These are phyloP conservation scores for Spiraea crenata DNA, from an alignment of 331 rosid genomes.

Conservation along the genomic window DNA sequence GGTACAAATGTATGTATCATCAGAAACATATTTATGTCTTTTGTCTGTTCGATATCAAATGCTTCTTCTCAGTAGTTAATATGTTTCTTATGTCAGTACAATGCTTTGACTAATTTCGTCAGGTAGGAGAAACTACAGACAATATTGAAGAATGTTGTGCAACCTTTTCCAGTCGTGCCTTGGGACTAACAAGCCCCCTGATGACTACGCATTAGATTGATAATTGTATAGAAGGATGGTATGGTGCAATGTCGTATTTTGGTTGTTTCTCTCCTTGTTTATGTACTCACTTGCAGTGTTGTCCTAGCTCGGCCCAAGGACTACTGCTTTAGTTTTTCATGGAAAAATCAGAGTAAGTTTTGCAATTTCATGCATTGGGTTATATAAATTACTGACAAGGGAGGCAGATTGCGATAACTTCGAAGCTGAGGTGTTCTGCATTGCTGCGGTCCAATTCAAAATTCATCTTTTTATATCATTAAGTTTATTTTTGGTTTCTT, in stretches of 20 bases:
- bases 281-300: conserved; percentile 59
- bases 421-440: conserved; percentile 18
- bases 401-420: conserved; percentile 20
- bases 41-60: background rate
- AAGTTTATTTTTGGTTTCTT: conserved; percentile 9
- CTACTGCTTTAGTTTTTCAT: conserved; percentile 85
- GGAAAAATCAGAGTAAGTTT: conserved; percentile 83
- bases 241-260: conserved; percentile 17
- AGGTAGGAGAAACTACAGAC: conserved; percentile 93
- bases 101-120: conserved; percentile 18
- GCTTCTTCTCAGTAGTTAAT: background rate
- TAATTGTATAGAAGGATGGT: conserved; percentile 99
- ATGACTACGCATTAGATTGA: conserved; percentile 94
- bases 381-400: conserved; percentile 20
- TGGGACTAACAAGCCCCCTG: conserved; percentile 70
- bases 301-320: conserved; percentile 81
- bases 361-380: conserved; percentile 24
- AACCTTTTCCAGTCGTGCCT: conserved; percentile 86
- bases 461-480: background rate
- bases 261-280: conserved; percentile 9
- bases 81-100: conserved; percentile 13
- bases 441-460: conserved; percentile 14
- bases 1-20: conserved; percentile 79
- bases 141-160: conserved; percentile 93
- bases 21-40: background rate